Base-by-base conservation (phyloP, 2,329 filamentous ascomycete species). In the Graphiopsis chlorocephala region DNA sequence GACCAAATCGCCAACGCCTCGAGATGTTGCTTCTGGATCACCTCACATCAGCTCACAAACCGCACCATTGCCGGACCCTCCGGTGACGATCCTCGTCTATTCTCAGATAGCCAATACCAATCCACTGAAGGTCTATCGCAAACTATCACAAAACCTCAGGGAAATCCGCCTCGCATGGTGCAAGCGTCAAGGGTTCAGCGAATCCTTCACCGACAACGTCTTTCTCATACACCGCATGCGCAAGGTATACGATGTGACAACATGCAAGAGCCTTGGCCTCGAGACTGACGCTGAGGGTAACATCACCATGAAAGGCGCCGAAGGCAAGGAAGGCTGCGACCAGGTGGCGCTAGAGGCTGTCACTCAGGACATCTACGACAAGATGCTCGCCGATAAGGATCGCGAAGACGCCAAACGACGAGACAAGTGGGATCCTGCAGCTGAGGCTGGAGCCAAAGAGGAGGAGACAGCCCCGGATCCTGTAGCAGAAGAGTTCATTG, bases 221-320 rank as follows among this genome's bases (percentile, higher is more conserved):
- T 90, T 95, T 71, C 83, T 98, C 63, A 95, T 91, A 0, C 97
- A 91, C 89, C 88, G 88, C 68, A 84, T 86, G 28, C 86, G 86
- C 65, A 86, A 86, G 65, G 78, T 97, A 3, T 97, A 90, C 74
- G 86, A 90, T 68, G 84, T 85, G n/a, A 91, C 90, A 5, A 93
- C 89, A 1, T 88, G 91, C 65, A 82, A 83, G 61, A 88, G 85
- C 56, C 79, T 96, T 7, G 88, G 88, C 7, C 84, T 95, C 53
- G 78, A 79, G 29, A 72, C 82, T 3, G 79, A 82, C 61, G 70
- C 72, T 1, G 72, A 77, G 31, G 78, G 81, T 0, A 75, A 71
- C 42, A 71, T 79, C 17, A 74, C 71, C 20, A 70, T 77, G 63
- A 75, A 81, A 3, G 83, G 84, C 28, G 69, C 69, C 29, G 82